Percentiles rank a stretch among this genome's conserved stretches.
phyloP scores from a whole-genome alignment of 352 stramenopile genomes.

The Pilasporangium apinafurcum region DNA sequence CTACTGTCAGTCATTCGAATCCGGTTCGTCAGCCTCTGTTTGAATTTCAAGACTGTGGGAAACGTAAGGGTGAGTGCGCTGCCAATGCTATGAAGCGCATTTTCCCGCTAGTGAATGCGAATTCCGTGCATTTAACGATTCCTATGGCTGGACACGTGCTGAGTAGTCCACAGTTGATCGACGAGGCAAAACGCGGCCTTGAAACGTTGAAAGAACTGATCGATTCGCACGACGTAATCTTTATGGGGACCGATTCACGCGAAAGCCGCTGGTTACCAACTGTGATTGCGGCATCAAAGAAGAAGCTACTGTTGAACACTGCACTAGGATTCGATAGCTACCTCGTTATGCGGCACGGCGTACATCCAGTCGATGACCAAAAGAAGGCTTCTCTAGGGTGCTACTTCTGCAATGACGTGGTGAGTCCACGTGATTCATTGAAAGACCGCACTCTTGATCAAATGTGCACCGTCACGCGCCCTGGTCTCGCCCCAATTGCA shows the following conservation, averaged over 20 bases:
- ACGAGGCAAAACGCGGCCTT: constrained; percentile 65
- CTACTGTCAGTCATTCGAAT: constrained; percentile 96
- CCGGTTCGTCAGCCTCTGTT: constrained; percentile 97
- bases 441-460: constrained; percentile 98
- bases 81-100: constrained; percentile 91
- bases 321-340: constrained; percentile 95
- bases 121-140: constrained; percentile 92
- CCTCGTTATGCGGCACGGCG: constrained; percentile 97
- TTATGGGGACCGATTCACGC: constrained; percentile 97
- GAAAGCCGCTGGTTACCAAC: constrained; percentile 98
- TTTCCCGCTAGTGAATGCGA: constrained; percentile 87
- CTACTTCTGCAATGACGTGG: constrained; percentile 99
- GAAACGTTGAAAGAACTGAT: constrained; percentile 88
- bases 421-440: constrained; percentile 96
- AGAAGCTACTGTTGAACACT: constrained; percentile 86
- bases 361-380: constrained; percentile 9
- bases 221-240: constrained; percentile 92
- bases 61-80: constrained; percentile 92
- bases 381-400: constrained; percentile 78
- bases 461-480: constrained; percentile 99
- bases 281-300: constrained; percentile 89
- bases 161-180: constrained; percentile 43
- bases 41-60: constrained; percentile 92
- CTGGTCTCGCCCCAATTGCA: constrained; percentile 91
- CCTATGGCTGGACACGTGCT: constrained; percentile 97